Evolutionary conservation across 2,329 filamentous ascomycete genomes (phyloP), one percentile per base, ranked within the genome.

Genomic region (Bisporella sp.): DNA sequence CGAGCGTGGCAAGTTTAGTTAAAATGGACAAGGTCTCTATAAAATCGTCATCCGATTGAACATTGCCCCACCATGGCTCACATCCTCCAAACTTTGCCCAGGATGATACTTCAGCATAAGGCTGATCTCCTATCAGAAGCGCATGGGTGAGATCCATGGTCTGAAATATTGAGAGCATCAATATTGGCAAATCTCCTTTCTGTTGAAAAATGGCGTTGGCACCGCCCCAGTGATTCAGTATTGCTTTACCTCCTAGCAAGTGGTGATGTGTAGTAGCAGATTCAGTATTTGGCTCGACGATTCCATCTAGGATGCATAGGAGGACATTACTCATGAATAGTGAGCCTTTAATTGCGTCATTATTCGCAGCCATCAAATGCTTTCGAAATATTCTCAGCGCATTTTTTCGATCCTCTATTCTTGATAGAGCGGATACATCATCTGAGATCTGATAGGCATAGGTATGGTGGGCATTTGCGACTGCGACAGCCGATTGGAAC

Each of bases 101-200:
- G 2, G 66, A 64, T 0, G 58, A 55, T 1, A 67, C 63, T 1
- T 67, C 60, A 6, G 71, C 72, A 6, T 66, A 69, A 1, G 70
- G 69, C 4, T 62, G 52, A 13, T 62, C 62, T 0, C 69, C 69
- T 13, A 67, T 69, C 1, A 73, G 59, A 49, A 73, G 55, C 1
- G 70, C 64, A 7, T 69, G 66, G 0, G 70, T 73, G 7, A 73
- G 61, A 49, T 73, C 71, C 48, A 69, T 68, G 0, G 71, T 71
- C 2, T 66, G 66, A 43, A 73, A 73, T 45, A 72, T 70, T 0
- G 71, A 72, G 5, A 73, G 50, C 43, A 73, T 68, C 56, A 73
- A 60, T 8, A 69, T 63, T 4, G 61, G 61, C 7, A 63, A 46
- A 29, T 63, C 58, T 29, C 50, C 37, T 31, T 61, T 61, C 30